Conservation (phyloP, 2,329 filamentous ascomycete species). For the Beauveria brongniartii region DNA sequence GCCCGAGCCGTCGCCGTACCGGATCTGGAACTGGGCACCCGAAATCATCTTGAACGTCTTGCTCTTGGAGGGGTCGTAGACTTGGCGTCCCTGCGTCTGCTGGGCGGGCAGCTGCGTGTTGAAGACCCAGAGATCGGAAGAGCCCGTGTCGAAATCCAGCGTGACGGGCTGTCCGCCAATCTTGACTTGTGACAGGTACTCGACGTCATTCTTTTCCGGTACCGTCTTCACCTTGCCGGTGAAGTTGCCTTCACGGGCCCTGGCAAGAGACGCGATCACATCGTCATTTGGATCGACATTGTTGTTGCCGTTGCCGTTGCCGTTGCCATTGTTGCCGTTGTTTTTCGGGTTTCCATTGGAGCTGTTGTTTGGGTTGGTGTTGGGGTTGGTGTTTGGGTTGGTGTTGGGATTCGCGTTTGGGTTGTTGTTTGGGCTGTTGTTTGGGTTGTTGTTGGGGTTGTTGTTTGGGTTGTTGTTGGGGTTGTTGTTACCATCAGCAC, state of each 20-base stretch:
- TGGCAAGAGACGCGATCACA: background rate
- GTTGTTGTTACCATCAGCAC: background rate
- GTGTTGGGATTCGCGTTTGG: too few relatives aligned
- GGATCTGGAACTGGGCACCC: constrained; percentile 51
- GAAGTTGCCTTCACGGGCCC: constrained; percentile 1
- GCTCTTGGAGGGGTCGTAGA: constrained; percentile 31
- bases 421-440: too few relatives aligned
- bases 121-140: constrained; percentile 68
- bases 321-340: too few relatives aligned
- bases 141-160: constrained; percentile 70
- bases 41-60: constrained; percentile 23
- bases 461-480: too few relatives aligned
- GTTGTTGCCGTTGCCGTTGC: background rate
- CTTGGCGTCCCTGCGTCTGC: constrained; percentile 38
- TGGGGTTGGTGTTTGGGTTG: background rate
- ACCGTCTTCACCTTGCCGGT: constrained; percentile 52
- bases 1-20: constrained; percentile 60
- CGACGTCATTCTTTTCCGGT: constrained; percentile 54
- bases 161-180: constrained; percentile 62
- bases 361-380: background rate
- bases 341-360: too few relatives aligned
- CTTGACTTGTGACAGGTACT: constrained; percentile 61
- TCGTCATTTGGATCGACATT: constrained; percentile 2
- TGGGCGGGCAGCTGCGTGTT: constrained; percentile 46
- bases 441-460: too few relatives aligned